Evolutionary conservation across 2,329 filamentous ascomycete genomes (phyloP).

Genomic region (Ophiostoma populinum): DNA sequence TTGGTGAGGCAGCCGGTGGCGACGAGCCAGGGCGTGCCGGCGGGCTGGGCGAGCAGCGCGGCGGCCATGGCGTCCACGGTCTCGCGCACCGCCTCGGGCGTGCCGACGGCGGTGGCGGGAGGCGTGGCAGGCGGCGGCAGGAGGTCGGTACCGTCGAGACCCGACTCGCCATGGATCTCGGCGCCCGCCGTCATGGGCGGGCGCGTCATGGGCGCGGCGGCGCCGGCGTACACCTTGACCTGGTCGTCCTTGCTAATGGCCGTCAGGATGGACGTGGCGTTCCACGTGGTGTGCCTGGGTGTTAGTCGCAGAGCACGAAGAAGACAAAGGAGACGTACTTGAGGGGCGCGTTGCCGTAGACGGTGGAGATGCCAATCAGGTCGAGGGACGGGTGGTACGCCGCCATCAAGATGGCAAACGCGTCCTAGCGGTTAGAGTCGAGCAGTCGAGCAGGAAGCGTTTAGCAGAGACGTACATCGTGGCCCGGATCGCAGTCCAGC

Average conservation of each 20-base stretch:
- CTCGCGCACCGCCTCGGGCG: slow-evolving; percentile 31
- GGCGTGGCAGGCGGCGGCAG: slow-evolving; percentile 44
- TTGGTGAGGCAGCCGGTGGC: slow-evolving; percentile 84
- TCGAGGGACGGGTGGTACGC: slow-evolving; percentile 64
- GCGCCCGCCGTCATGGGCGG: slow-evolving; percentile 55
- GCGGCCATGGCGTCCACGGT: slow-evolving; percentile 53
- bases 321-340: slow-evolving; percentile 22
- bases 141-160: slow-evolving; percentile 74
- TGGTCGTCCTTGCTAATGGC: slow-evolving; percentile 55
- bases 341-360: slow-evolving; percentile 82
- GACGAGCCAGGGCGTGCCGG: slow-evolving; percentile 64
- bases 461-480: slow-evolving; percentile 38
- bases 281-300: slow-evolving; percentile 58
- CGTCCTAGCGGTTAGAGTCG: slow-evolving; percentile 48
- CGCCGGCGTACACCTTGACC: slow-evolving; percentile 61
- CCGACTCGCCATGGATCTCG: slow-evolving; percentile 76
- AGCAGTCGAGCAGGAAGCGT: neutral
- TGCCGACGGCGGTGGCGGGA: slow-evolving; percentile 21
- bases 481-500: slow-evolving; percentile 45
- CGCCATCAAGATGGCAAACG: slow-evolving; percentile 78
- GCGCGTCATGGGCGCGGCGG: slow-evolving; percentile 54
- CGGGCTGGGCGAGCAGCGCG: slow-evolving; percentile 48
- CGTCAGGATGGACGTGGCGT: slow-evolving; percentile 69
- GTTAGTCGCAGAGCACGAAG: neutral
- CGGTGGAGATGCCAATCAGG: slow-evolving; percentile 76